Percentiles rank a stretch among this genome's conserved stretches.
These are phyloP conservation scores for Angomonas deanei DNA, from an alignment of 208 protist genomes.

Conservation along the genomic window DNA sequence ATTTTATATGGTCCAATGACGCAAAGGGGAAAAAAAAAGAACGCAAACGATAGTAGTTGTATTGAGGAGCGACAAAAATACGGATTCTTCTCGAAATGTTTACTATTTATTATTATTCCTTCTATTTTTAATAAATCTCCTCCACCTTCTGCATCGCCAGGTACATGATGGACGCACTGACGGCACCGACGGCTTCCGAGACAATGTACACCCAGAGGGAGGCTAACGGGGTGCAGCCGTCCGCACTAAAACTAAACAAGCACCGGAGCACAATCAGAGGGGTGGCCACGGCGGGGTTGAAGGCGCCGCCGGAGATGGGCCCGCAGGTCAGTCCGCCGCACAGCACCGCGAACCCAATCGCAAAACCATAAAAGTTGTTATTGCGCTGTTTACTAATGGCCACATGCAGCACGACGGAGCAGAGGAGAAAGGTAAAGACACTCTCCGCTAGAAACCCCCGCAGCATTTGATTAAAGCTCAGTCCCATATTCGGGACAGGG, in stretches of 20 bases:
- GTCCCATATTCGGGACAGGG: slow-evolving; percentile 58
- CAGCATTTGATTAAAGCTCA: slow-evolving; percentile 50
- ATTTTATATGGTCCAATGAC: too few species aligned
- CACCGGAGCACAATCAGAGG: slow-evolving; percentile 63
- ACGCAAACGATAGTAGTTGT: neutral
- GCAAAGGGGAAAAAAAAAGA: slow-evolving; percentile 5
- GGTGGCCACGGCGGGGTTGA: slow-evolving; percentile 70
- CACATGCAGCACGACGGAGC: slow-evolving; percentile 75
- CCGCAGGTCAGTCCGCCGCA: slow-evolving; percentile 51
- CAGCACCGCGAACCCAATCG: slow-evolving; percentile 70
- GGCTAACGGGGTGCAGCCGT: slow-evolving; percentile 44
- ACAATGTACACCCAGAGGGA: slow-evolving; percentile 68
- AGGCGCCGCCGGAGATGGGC: slow-evolving; percentile 61
- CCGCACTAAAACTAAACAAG: slow-evolving; percentile 40
- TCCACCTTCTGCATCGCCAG: slow-evolving; percentile 53
- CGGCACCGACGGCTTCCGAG: slow-evolving; percentile 56
- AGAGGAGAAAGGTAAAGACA: slow-evolving; percentile 77
- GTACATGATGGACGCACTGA: slow-evolving; percentile 68
- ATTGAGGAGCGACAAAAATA: neutral
- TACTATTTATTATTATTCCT: slow-evolving; percentile 1
- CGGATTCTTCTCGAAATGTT: neutral
- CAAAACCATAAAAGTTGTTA: slow-evolving; percentile 81
- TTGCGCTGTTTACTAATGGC: slow-evolving; percentile 52
- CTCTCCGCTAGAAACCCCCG: slow-evolving; percentile 72
- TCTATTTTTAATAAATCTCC: slow-evolving; percentile 19